phyloP scores from a whole-genome alignment of 108 stramenopile species.

The Epipyxis sp. region DNA sequence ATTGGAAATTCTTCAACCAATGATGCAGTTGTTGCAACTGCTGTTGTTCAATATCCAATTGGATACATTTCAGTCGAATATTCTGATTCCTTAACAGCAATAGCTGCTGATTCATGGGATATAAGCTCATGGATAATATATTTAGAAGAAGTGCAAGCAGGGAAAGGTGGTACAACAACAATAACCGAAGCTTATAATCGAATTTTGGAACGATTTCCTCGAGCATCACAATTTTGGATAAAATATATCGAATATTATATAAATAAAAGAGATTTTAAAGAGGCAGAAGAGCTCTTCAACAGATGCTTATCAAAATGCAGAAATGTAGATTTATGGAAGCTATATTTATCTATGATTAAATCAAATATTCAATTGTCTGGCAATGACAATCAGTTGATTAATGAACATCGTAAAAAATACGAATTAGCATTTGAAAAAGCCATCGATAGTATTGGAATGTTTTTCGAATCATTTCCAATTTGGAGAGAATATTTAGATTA shows the following conservation, averaged over 20 bases:
- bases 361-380: not conserved
- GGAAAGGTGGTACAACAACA: not conserved
- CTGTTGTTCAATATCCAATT: no score
- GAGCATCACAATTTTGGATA: not conserved
- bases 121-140: slow-evolving; percentile 23
- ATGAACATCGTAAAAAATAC: no score
- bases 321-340: slow-evolving; percentile 15
- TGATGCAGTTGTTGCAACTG: no score
- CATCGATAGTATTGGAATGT: not conserved
- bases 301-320: not conserved
- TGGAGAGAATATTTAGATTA: slow-evolving; percentile 24
- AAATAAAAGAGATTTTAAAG: not conserved
- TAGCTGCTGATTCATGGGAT: slow-evolving; percentile 6
- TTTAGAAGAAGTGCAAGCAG: slow-evolving; percentile 5
- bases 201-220: not conserved
- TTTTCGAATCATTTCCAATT: not conserved
- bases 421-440: not conserved
- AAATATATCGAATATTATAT: not conserved
- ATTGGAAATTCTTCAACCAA: no score
- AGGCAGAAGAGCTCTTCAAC: not conserved
- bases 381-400: not conserved
- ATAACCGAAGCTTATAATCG: not conserved
- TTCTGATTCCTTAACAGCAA: not conserved
- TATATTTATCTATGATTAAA: not conserved
- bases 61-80: no score